Base-by-base conservation (phyloP, 768 basidiomycete species). In the Mrakia blollopis region DNA sequence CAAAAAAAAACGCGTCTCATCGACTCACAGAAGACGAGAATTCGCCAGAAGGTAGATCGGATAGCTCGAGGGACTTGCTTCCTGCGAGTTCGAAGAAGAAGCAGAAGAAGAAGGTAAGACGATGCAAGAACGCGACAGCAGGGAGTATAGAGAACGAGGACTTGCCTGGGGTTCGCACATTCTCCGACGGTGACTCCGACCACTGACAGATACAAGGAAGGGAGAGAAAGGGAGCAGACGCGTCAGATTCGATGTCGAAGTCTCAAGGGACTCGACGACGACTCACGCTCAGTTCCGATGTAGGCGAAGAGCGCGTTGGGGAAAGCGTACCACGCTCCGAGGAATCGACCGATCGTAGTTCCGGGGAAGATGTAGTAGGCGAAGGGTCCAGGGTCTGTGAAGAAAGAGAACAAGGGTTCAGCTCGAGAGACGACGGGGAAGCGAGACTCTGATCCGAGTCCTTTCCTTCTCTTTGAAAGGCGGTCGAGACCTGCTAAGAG, bases 141-240 rank as follows among this genome's bases (percentile, higher is more conserved):
- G n/a, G n/a, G n/a, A n/a, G n/a, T n/a, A n/a, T n/a, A n/a, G n/a
- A n/a, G n/a, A n/a, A n/a, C n/a, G n/a, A n/a, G n/a, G n/a, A n/a
- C n/a, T n/a, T n/a, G n/a, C n/a, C n/a, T 86, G 6, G 94, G 94
- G 84, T 95, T 95, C 84, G 91, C 93, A 0, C 92, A 90, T 83
- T 86, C 77, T 61, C 74, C 76, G 30, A 80, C 78, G 0, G 72
- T 77, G 23, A 73, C 72, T n/a, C 72, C 63, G 18, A 78, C 73
- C 5, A 68, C 39, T 41, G 39, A 7, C 44, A 44, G 10, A 44
- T 44, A 44, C 11, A 44, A 14, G 10, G 7, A 44, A 11, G 10
- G 44, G 14, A 9, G 62, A 39, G 9, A 71, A 60, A 8, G 63
- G 32, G 18, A 39, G 21, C 21, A 18, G 37, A 37, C 25, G 32